phyloP scores from a whole-genome alignment of 106 monocot species.

The Iris macrosiphon region DNA sequence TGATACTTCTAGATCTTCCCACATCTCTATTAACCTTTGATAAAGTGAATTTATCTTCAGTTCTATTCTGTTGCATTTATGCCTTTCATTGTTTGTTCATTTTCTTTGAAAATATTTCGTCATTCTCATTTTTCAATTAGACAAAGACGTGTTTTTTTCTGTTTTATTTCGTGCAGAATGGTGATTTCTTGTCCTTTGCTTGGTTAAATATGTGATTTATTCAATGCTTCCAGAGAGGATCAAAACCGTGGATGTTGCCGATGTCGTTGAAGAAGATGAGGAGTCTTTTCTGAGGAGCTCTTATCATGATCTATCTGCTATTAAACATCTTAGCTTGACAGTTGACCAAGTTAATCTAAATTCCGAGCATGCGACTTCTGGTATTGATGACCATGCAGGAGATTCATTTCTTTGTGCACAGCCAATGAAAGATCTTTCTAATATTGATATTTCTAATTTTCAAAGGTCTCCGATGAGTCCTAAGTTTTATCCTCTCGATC shows the following conservation, averaged over 20 bases:
- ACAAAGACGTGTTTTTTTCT: too few species aligned
- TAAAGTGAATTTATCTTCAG: too few species aligned
- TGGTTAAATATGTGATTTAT: constrained; percentile 10
- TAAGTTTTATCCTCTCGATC: constrained; percentile 86
- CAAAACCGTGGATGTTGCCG: constrained; percentile 38
- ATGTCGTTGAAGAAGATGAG: constrained; percentile 93
- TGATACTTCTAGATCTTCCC: too few species aligned
- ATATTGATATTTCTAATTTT: constrained; percentile 13
- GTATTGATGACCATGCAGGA: constrained; percentile 18
- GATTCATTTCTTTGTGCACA: constrained; percentile 51
- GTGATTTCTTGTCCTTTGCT: constrained; percentile 7
- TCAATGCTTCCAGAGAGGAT: constrained; percentile 31
- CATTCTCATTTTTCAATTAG: too few species aligned
- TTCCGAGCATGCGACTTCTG: constrained; percentile 18
- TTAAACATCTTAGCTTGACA: constrained; percentile 13
- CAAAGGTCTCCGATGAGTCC: constrained; percentile 36
- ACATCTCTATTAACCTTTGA: too few species aligned
- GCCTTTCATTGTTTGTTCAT: too few species aligned
- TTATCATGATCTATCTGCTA: constrained; percentile 21
- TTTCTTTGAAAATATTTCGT: too few species aligned
- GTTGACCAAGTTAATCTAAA: constrained; percentile 33
- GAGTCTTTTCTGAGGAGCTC: constrained; percentile 46
- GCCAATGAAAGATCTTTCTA: constrained; percentile 74
- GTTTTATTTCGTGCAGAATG: background rate
- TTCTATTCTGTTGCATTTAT: too few species aligned